A percentile compares a stretch with the other conserved stretches of the same genome.
phyloP scores from a whole-genome alignment of 2,329 filamentous ascomycete genomes.

The Calonectria fujianensis region DNA sequence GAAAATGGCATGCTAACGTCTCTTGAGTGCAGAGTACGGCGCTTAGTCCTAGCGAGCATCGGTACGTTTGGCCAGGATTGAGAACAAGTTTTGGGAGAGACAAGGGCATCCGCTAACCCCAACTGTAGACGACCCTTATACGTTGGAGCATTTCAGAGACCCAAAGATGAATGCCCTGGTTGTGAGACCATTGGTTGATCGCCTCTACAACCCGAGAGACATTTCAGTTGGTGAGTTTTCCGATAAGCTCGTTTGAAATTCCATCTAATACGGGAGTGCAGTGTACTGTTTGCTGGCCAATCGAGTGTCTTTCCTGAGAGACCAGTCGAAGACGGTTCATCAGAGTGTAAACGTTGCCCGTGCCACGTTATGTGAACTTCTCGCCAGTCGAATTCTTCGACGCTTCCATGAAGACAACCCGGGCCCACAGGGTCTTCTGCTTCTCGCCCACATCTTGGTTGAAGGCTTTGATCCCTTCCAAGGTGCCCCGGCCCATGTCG shows the following conservation, averaged over 20 bases:
- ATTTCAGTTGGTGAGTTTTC: constrained; percentile 74
- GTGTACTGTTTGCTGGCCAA: constrained; percentile 85
- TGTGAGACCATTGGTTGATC: constrained; percentile 81
- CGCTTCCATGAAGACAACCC: constrained; percentile 81
- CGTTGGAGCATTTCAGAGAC: constrained; percentile 78
- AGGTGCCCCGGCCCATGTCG: constrained; percentile 77
- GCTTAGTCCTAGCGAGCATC: constrained; percentile 55
- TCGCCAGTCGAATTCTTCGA: constrained; percentile 79
- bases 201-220: constrained; percentile 79
- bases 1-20: constrained; percentile 49
- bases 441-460: constrained; percentile 81
- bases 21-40: constrained; percentile 54
- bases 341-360: constrained; percentile 82
- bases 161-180: constrained; percentile 80
- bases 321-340: constrained; percentile 79
- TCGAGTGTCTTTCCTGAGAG: constrained; percentile 80
- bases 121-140: constrained; percentile 64
- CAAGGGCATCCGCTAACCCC: constrained; percentile 34
- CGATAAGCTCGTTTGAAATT: neutral
- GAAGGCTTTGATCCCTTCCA: constrained; percentile 84
- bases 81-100: neutral
- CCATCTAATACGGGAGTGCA: constrained; percentile 52
- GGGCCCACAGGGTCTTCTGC: constrained; percentile 76
- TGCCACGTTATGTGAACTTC: constrained; percentile 80
- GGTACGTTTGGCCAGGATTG: constrained; percentile 41